Base-by-base conservation (phyloP, 768 basidiomycete genomes). In the Pisolithus microcarpus region DNA sequence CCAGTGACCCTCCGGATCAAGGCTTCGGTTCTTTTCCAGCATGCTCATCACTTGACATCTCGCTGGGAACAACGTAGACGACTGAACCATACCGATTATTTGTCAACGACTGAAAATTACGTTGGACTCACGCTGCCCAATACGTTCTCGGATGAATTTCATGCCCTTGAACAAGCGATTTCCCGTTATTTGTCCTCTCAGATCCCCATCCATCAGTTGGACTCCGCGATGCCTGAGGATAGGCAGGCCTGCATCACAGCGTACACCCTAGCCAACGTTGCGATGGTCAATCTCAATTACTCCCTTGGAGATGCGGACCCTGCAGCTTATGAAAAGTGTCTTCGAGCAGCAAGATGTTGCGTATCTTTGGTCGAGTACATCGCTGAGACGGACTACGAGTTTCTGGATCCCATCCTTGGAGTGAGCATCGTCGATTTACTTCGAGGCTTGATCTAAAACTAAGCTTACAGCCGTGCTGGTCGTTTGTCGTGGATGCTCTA, bases 371-470 rank as follows among this genome's bases (percentile, higher is more conserved):
- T 82, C 61, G 82, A 81, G 58, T 77, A 80, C 53, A 72, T 87
- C 50, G 65, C 73, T 23, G 83, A 87, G 23, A 65, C 75, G 57
- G 85, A 88, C 58, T 84, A 79, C 55, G 75, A 77, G 37, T 84
- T 80, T 65, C 73, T 88, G n/a, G 87, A 90, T 68, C 87, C 87
- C 23, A 79, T 88, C 55, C 74, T 88, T 54, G 85, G 82, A 47
- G 86, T 88, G 71, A 56, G 84, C 68, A 45, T n/a, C 36, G 18
- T 3, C 11, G 45, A 4, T 13, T 37, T 37, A 42, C 11, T 48
- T 39, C 40, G 36, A 55, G 30, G 42, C 11, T n/a, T n/a, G 28
- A 51, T 40, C 56, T 39, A 59, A 51, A 28, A 46, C 28, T 5
- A 40, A 36, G 46, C 19, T 46, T 56, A 30, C 56, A 86, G 86